Evolutionary conservation across 2,329 filamentous ascomycete genomes (phyloP).

Genomic region (Tolypocladium endophyticum): DNA sequence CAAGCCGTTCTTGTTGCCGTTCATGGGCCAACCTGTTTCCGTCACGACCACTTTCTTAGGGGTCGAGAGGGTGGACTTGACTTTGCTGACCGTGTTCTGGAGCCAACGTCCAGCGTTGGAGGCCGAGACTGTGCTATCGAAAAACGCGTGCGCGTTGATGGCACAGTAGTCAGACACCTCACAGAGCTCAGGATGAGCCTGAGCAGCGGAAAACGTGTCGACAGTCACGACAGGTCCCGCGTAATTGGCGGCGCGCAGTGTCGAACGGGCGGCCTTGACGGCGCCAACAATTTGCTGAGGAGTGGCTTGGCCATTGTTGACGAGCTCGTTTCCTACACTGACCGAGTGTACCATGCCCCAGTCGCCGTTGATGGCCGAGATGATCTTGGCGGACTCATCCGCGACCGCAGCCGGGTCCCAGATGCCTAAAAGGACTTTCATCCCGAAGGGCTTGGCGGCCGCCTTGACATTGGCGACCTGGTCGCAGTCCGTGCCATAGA

Average conservation of each 20-base stretch:
- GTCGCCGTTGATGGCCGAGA: constrained; percentile 46
- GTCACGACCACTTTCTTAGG: constrained; percentile 60
- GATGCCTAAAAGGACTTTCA: constrained; percentile 67
- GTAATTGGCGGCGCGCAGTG: constrained; percentile 55
- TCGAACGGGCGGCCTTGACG: constrained; percentile 43
- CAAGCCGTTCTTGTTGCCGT: constrained; percentile 51
- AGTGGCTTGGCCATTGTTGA: constrained; percentile 51
- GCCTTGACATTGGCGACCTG: constrained; percentile 53
- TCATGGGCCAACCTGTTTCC: constrained; percentile 75
- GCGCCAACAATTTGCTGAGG: constrained; percentile 45
- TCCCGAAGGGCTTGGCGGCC: constrained; percentile 51
- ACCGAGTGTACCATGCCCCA: constrained; percentile 64
- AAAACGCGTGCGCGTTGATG: constrained; percentile 77
- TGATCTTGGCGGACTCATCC: constrained; percentile 49
- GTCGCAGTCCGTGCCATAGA: constrained; percentile 74
- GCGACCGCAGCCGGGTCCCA: constrained; percentile 50
- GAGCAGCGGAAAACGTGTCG: constrained; percentile 64
- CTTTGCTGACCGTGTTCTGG: constrained; percentile 36
- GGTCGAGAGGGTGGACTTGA: constrained; percentile 30
- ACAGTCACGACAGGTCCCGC: constrained; percentile 66
- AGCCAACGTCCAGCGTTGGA: constrained; percentile 58
- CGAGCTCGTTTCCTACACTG: constrained; percentile 70
- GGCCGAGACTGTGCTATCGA: constrained; percentile 53
- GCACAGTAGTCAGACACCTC: constrained; percentile 66
- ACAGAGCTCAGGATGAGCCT: constrained; percentile 59